phyloP scores from a whole-genome alignment of 495 filamentous ascomycete species.

The Evernia prunastri region DNA sequence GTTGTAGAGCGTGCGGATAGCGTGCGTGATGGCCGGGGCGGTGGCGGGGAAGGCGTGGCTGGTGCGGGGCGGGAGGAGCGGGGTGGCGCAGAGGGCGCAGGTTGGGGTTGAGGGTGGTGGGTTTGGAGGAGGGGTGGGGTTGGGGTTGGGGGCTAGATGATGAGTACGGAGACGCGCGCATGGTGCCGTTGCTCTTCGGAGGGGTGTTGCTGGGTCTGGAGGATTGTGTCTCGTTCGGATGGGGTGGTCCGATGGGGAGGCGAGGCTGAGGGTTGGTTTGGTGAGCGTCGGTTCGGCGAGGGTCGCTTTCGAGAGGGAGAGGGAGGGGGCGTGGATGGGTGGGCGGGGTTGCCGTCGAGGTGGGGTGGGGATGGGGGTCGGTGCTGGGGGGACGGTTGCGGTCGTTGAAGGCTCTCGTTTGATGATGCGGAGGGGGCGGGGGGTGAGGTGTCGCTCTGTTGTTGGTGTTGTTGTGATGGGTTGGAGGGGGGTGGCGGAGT shows the following conservation, averaged over 20 bases:
- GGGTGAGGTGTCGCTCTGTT: background rate
- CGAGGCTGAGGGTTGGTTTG: background rate
- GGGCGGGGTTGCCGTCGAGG: background rate
- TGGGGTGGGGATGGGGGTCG: background rate
- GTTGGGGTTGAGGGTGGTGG: background rate
- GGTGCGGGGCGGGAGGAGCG: background rate
- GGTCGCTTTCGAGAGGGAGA: background rate
- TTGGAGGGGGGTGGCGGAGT: background rate
- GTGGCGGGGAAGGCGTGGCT: background rate
- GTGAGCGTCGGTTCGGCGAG: background rate
- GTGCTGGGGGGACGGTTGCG: background rate
- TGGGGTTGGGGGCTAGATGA: constrained; percentile 4
- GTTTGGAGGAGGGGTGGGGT: background rate
- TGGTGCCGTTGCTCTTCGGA: too few species aligned
- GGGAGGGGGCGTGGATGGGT: background rate
- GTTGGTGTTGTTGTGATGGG: background rate
- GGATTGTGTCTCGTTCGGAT: too few species aligned
- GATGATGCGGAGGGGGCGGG: background rate
- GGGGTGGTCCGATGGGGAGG: background rate
- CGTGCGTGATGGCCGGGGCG: background rate
- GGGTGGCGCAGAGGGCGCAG: constrained; percentile 1
- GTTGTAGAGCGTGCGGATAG: background rate
- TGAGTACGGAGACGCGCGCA: background rate
- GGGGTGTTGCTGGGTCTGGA: too few species aligned
- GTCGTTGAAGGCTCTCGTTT: background rate